Evolutionary conservation across 331 rosid genomes (phyloP), one percentile per base, ranked within the genome.

Genomic region (Phaseolus coccineus): DNA sequence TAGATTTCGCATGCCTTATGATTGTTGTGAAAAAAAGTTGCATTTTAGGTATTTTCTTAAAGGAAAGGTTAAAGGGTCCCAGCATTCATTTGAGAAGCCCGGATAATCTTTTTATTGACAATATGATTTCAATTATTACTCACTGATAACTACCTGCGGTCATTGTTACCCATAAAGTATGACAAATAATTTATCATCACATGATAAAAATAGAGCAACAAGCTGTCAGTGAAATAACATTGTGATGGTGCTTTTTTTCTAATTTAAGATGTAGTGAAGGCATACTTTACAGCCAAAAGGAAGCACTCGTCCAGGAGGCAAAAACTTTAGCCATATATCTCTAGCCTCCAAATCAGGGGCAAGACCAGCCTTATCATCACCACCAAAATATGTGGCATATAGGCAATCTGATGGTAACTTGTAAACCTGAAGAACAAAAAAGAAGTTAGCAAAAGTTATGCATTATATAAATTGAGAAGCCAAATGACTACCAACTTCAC

Each of bases 301-400:
- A 79, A 95, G 93, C 73, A 95, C 99, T 4, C 87, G 93, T 58
- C 78, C 92, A 47, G 96, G 77, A 15, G 98, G 99, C n/a, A 95
- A 86, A 75, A 87, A 87, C 82, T 84, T 79, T 7, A 91, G 94
- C 99, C 99, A 95, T 42, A 87, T 78, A 59, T 93, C 98, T 82
- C 91, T 90, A 73, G 99, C 97, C 78, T 93, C 97, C 44, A 1
- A 31, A 79, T 95, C 97, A 85, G 99, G 96, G 73, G 88, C 88
- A 84, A 95, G 99, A 78, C 98, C 94, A 77, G 85, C 24, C 56
- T 88, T 90, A 77, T 90, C 89, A 71, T 95, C 99, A 63, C 99
- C 99, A 61, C 99, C 96, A 64, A 95, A 95, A 87, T 95, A 95
- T 30, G 99, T 95, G 30, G 97, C 98, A 83, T 93, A 95, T 74